Base-by-base conservation (phyloP, 2,329 filamentous ascomycete genomes). In the Fusarium proliferatum region DNA sequence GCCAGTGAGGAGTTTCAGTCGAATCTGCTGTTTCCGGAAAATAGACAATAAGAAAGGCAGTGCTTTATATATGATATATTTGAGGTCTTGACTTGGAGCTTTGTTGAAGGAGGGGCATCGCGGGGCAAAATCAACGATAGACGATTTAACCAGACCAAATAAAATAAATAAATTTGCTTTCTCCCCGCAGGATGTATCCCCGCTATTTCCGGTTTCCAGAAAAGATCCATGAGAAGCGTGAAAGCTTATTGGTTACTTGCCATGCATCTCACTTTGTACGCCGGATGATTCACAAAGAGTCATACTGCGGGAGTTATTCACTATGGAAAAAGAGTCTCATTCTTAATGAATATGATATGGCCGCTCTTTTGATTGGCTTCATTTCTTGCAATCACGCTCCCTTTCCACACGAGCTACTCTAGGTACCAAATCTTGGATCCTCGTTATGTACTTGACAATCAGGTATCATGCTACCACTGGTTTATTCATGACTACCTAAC, bases 241-340 rank as follows among this genome's bases (percentile, higher is more conserved):
- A 61, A 68, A 72, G 71, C 66, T 69, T 23, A 69, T 67, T 69
- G 60, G 39, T 49, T 71, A 30, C 41, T 63, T 17, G 42, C 42
- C 36, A 33, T 55, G 21, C 43, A 46, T 65, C 34, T 36, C 30
- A 23, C 46, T 23, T 16, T 67, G 38, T 28, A 62, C 51, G 33
- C 71, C 67, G 63, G 28, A 74, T 73, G 71, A 73, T 69, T 72
- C 71, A 74, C 21, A 57, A 73, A 49, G 62, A 73, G 67, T 68
- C 71, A 73, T 65, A 23, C 16, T 30, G 19, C 21, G 4, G 23
- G 21, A 36, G 19, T 21, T 33, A 13, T 33, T 12, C 33, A 33
- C 38, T 28, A 26, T 48, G 19, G 33, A 49, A 49, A 21, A 21
- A 59, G 6, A 28, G 21, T 42, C 36, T 42, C 9, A n/a, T 41